A percentile compares a stretch with the other conserved stretches of the same genome.
These are phyloP conservation scores for Boletus hoseneyae DNA, from an alignment of 1,284 basidiomycete genomes.

Conservation along the genomic window DNA sequence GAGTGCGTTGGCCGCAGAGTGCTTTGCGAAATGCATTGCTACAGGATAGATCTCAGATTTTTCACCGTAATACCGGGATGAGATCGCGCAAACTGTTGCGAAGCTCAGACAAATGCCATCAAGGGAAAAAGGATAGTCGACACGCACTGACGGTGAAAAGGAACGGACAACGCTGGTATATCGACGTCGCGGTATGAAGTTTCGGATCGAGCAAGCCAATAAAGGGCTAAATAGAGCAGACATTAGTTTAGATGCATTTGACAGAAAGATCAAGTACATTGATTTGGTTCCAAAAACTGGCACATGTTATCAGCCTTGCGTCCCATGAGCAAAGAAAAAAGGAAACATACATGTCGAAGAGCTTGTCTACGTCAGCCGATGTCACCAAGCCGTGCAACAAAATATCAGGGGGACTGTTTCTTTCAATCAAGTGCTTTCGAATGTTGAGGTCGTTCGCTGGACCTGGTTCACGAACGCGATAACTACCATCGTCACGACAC, in stretches of 20 bases:
- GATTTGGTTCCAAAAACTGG: conserved; percentile 64
- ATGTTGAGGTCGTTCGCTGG: conserved; percentile 66
- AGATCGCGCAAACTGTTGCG: conserved; percentile 66
- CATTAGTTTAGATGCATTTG: background rate
- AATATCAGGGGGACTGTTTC: conserved; percentile 79
- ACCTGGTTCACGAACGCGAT: conserved; percentile 35
- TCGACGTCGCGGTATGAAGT: conserved; percentile 67
- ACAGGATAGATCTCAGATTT: conserved; percentile 80
- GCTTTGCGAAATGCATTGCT: conserved; percentile 84
- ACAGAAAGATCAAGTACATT: conserved; percentile 49
- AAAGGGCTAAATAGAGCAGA: conserved; percentile 53
- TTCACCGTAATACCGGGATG: conserved; percentile 69
- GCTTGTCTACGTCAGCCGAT: conserved; percentile 74
- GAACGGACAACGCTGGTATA: conserved; percentile 77
- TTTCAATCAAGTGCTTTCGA: conserved; percentile 72
- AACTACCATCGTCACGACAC: background rate
- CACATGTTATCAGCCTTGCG: conserved; percentile 7
- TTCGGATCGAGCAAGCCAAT: conserved; percentile 70
- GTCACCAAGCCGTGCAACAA: conserved; percentile 77
- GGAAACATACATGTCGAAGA: conserved; percentile 74
- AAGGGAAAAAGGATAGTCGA: background rate
- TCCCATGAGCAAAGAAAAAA: background rate
- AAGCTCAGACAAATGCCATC: conserved; percentile 1
- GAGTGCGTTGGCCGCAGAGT: conserved; percentile 73
- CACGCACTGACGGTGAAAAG: conserved; percentile 77